Percentiles rank a stretch among this genome's conserved stretches.
phyloP scores from a whole-genome alignment of 208 protist genomes.

The Leishmania mexicana region DNA sequence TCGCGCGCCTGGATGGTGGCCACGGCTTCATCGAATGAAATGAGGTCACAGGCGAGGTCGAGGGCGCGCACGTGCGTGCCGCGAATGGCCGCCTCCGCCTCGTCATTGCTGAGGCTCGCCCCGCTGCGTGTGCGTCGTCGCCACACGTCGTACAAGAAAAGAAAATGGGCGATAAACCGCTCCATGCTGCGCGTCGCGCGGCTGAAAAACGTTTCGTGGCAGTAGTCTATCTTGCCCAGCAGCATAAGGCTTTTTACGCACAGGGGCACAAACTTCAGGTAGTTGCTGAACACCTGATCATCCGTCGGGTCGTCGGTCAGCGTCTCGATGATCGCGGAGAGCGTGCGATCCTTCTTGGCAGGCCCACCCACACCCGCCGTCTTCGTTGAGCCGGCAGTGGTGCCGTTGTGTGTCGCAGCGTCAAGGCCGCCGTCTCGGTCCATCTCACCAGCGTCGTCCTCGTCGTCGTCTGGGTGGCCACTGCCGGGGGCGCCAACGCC shows the following conservation, averaged over 20 bases:
- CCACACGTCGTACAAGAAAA: slow-evolving; percentile 78
- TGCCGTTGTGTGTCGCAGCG: background rate
- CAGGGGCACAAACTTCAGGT: slow-evolving; percentile 77
- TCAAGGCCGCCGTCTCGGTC: background rate
- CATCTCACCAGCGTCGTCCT: background rate
- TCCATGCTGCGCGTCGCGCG: slow-evolving; percentile 62
- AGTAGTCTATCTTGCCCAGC: slow-evolving; percentile 64
- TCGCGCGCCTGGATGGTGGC: slow-evolving; percentile 63
- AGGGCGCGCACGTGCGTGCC: slow-evolving; percentile 59
- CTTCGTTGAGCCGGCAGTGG: background rate
- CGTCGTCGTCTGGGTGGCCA: slow-evolving; percentile 6
- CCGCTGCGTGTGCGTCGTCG: slow-evolving; percentile 46
- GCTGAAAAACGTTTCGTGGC: slow-evolving; percentile 79
- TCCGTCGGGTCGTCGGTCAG: slow-evolving; percentile 67
- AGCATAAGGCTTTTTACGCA: slow-evolving; percentile 70
- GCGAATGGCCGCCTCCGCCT: slow-evolving; percentile 54
- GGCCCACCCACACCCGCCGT: background rate
- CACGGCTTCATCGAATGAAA: slow-evolving; percentile 76
- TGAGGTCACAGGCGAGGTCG: slow-evolving; percentile 55
- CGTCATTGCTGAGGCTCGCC: slow-evolving; percentile 31
- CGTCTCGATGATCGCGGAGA: slow-evolving; percentile 48
- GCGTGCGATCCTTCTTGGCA: slow-evolving; percentile 23
- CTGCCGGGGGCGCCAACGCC: background rate
- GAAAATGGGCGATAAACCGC: slow-evolving; percentile 71
- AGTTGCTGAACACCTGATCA: slow-evolving; percentile 45